These are phyloP conservation scores for Coniochaeta prunicola DNA, from an alignment of 2,329 filamentous ascomycete species.

Conservation along the genomic window DNA sequence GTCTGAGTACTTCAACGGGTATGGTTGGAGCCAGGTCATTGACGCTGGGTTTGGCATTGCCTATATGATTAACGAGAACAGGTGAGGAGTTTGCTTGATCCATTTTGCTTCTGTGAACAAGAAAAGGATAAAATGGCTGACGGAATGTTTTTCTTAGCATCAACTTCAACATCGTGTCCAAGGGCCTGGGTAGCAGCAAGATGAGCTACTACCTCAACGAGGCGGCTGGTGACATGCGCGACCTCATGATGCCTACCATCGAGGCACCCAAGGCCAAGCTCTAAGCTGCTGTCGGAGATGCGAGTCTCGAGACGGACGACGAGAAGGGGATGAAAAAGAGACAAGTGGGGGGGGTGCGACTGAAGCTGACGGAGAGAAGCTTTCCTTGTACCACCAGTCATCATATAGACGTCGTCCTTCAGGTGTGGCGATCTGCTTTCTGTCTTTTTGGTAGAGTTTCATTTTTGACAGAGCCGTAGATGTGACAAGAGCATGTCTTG, in stretches of 20 bases:
- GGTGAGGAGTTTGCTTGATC: no score
- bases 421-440: neutral
- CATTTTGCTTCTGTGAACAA: conserved; percentile 2
- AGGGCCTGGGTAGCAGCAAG: conserved; percentile 79
- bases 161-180: conserved; percentile 97
- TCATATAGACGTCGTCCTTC: neutral
- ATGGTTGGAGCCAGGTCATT: conserved; percentile 97
- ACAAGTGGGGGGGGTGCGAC: neutral
- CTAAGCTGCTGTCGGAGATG: conserved; percentile 34
- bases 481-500: neutral
- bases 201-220: conserved; percentile 97
- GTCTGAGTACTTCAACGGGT: conserved; percentile 97
- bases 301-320: neutral
- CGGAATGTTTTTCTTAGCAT: conserved; percentile 45
- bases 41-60: conserved; percentile 95
- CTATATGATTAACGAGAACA: conserved; percentile 99
- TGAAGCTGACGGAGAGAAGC: neutral
- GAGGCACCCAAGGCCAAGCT: conserved; percentile 81
- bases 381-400: neutral
- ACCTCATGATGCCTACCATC: conserved; percentile 74
- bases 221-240: conserved; percentile 82
- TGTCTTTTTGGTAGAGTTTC: neutral
- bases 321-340: neutral
- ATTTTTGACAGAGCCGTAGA: neutral
- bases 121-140: conserved; percentile 7